Percentiles rank a stretch among this genome's conserved stretches.
Conservation (phyloP, 495 filamentous ascomycete species). For the Penicillium diatomitis region DNA sequence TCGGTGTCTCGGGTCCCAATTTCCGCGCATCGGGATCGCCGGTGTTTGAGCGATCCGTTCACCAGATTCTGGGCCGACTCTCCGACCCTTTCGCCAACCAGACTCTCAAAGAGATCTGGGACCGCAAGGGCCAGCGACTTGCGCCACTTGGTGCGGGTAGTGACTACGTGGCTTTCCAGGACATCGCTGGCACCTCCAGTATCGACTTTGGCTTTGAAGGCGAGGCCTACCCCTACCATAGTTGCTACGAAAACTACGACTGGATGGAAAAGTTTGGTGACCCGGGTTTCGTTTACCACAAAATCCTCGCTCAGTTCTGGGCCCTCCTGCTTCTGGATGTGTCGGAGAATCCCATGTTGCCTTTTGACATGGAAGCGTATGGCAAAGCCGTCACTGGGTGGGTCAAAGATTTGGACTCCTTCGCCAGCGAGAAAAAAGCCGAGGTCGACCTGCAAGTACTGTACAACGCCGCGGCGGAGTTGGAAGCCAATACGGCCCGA, state of each 20-base stretch:
- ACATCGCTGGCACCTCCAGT: slow-evolving; percentile 84
- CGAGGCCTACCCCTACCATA: slow-evolving; percentile 62
- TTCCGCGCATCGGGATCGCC: slow-evolving; percentile 75
- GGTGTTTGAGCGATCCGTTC: slow-evolving; percentile 60
- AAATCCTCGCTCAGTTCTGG: slow-evolving; percentile 67
- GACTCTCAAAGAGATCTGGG: slow-evolving; percentile 69
- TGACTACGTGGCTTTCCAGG: slow-evolving; percentile 87
- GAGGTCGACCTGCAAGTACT: slow-evolving; percentile 50
- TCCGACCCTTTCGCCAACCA: slow-evolving; percentile 62
- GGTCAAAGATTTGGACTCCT: slow-evolving; percentile 55
- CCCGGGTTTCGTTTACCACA: slow-evolving; percentile 76
- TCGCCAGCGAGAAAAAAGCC: slow-evolving; percentile 46
- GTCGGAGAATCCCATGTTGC: slow-evolving; percentile 67
- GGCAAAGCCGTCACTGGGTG: slow-evolving; percentile 51
- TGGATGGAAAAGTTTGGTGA: slow-evolving; percentile 77
- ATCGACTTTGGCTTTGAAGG: slow-evolving; percentile 79
- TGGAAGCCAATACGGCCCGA: slow-evolving; percentile 46
- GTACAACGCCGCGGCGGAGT: slow-evolving; percentile 48
- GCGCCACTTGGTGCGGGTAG: slow-evolving; percentile 69
- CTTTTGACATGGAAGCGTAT: slow-evolving; percentile 77
- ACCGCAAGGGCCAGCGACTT: slow-evolving; percentile 46
- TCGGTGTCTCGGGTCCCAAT: slow-evolving; percentile 63
- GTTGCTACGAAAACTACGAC: slow-evolving; percentile 81
- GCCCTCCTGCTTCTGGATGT: slow-evolving; percentile 79
- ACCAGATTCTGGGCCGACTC: slow-evolving; percentile 63